These are phyloP conservation scores for Candida tropicalis DNA, from an alignment of 1,139 yeast species.

Conservation along the genomic window DNA sequence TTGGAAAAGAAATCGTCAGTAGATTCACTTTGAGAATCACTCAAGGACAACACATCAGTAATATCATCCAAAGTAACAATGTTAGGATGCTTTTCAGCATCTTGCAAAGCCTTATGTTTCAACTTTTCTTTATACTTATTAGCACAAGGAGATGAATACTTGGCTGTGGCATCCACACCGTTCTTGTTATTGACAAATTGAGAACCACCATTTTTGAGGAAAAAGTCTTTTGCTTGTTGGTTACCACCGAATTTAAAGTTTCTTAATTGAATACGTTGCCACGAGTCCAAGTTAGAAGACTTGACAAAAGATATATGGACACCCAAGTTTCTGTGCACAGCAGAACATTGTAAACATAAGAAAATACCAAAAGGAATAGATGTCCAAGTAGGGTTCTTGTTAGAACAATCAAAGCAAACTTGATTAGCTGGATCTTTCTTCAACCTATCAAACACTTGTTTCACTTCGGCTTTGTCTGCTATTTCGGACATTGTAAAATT, in stretches of 20 bases:
- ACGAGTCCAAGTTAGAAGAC: slow-evolving; percentile 84
- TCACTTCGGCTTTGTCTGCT: slow-evolving; percentile 66
- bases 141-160: slow-evolving; percentile 82
- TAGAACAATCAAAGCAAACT: slow-evolving; percentile 69
- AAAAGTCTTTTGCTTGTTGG: slow-evolving; percentile 79
- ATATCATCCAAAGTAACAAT: slow-evolving; percentile 62
- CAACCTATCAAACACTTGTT: slow-evolving; percentile 57
- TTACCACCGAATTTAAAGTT: slow-evolving; percentile 94
- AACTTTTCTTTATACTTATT: slow-evolving; percentile 76
- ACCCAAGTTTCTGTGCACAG: slow-evolving; percentile 53
- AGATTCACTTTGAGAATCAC: slow-evolving; percentile 40
- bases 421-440: slow-evolving; percentile 73
- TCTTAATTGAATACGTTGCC: slow-evolving; percentile 88
- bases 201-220: slow-evolving; percentile 82
- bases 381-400: slow-evolving; percentile 56
- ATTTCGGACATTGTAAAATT: slow-evolving; percentile 47
- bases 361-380: slow-evolving; percentile 53
- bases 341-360: slow-evolving; percentile 51
- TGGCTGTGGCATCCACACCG: slow-evolving; percentile 66
- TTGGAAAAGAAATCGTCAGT: slow-evolving; percentile 88
- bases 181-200: slow-evolving; percentile 51
- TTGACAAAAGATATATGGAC: slow-evolving; percentile 66
- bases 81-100: slow-evolving; percentile 70
- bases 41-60: slow-evolving; percentile 35
- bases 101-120: slow-evolving; percentile 66